Evolutionary conservation across 768 basidiomycete species (phyloP), one percentile per base, ranked within the genome.

Genomic region (Leccinum olivaceopallidum): DNA sequence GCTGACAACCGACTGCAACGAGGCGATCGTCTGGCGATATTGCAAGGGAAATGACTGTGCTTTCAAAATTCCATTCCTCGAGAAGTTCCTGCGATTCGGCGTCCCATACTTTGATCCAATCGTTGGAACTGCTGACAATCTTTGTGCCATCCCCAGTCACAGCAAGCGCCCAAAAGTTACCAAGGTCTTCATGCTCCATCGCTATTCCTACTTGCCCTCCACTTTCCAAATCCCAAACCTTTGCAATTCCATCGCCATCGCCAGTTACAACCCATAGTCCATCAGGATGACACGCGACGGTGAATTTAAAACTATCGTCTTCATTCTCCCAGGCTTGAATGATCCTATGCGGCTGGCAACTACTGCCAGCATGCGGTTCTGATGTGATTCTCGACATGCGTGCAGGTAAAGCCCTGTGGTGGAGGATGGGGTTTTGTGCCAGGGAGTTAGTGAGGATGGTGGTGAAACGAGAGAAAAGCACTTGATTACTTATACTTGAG

Each of bases 241-340:
- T 49, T 3, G 26, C 3, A 26, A 5, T 22, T 3, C 6, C 20
- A 14, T 14, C 13, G 12, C 6, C 0, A 26, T 0, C 4, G 22
- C 7, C 6, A 26, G 14, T 26, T 1, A 49, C 24, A 26, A 49
- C 22, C 20, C 22, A 24, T 28, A 28, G 28, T 24, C 48, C 48
- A 3, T 49, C 12, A 7, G 48, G 22, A 6, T 13, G 13, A 12
- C 3, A 61, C 7, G n/a, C 26, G 4, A 61, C 2, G 0, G 14
- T 5, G 5, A 14, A 14, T 13, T 10, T 2, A 6, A 6, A 6
- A 37, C 0, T 5, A 14, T 6, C 2, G 14, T 1, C 36, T 14
- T 37, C 14, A 6, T 14, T 3, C 36, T 2, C 1, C 14, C 36
- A 37, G 13, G 2, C 13, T 37, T 0, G 6, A 14, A 37, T 37